Percentiles rank a stretch among this genome's conserved stretches.
Evolutionary conservation across 805 yeast genomes (phyloP).

Genomic region (Wickerhamomyces bisporus): DNA sequence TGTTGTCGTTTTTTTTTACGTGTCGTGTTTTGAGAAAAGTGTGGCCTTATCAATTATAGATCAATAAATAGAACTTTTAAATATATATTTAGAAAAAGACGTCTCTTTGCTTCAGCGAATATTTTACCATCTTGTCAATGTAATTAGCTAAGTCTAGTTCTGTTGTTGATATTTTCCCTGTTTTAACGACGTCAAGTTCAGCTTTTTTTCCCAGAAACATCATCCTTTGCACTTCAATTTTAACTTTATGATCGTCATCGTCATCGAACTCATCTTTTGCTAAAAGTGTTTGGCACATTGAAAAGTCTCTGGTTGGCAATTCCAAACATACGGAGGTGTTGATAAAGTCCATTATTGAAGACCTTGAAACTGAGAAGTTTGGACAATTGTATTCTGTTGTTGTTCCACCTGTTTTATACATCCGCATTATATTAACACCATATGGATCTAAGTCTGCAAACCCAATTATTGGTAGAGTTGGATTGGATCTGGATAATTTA

Average conservation of each 20-base stretch:
- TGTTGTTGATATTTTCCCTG: neutral
- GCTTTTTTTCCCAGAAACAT: conserved; percentile 50
- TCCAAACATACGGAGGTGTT: conserved; percentile 11
- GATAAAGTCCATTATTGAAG: conserved; percentile 17
- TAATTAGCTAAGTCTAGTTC: neutral
- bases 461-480: conserved; percentile 34
- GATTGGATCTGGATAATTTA: conserved; percentile 20
- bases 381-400: conserved; percentile 4
- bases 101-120: too few species aligned
- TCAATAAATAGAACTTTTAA: too few species aligned
- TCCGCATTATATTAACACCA: conserved; percentile 53
- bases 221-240: conserved; percentile 52
- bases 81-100: too few species aligned
- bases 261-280: conserved; percentile 3
- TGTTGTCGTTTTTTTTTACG: too few species aligned
- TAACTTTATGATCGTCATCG: conserved; percentile 9
- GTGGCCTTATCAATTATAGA: too few species aligned
- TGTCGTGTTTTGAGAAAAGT: too few species aligned
- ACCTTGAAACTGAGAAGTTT: conserved; percentile 11
- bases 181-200: conserved; percentile 46
- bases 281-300: conserved; percentile 21
- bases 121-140: neutral
- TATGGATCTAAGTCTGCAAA: conserved; percentile 64
- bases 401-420: conserved; percentile 29
- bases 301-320: conserved; percentile 25